Evolutionary conservation across 1,284 basidiomycete genomes (phyloP).

Genomic region (Polyporus tsugae): DNA sequence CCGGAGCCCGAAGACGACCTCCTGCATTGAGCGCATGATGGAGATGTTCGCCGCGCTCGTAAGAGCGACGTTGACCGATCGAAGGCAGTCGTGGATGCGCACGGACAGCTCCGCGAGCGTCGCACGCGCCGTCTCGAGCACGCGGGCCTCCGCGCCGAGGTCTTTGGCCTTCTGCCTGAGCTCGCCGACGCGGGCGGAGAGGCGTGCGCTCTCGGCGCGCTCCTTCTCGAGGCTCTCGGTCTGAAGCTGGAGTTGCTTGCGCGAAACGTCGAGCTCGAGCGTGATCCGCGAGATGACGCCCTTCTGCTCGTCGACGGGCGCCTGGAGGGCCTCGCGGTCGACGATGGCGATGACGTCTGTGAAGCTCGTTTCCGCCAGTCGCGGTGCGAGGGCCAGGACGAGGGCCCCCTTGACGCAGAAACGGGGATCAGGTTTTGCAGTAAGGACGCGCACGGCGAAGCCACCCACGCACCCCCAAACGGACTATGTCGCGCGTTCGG

Average conservation of each 20-base stretch:
- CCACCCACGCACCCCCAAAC: slow-evolving; percentile 5
- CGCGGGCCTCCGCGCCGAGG: slow-evolving; percentile 9
- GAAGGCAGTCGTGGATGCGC: slow-evolving; percentile 24
- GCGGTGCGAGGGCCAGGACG: not conserved
- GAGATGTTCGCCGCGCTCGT: slow-evolving; percentile 21
- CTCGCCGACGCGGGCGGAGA: slow-evolving; percentile 5
- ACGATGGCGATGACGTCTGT: slow-evolving; percentile 2
- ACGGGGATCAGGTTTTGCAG: too few species aligned
- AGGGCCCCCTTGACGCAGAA: not conserved
- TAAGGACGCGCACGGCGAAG: too few species aligned
- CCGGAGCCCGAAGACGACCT: slow-evolving; percentile 15
- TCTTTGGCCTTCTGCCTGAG: not conserved
- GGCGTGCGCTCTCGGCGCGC: slow-evolving; percentile 3
- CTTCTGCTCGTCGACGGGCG: slow-evolving; percentile 7
- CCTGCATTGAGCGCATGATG: slow-evolving; percentile 18
- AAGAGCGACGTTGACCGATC: slow-evolving; percentile 17
- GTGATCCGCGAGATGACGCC: not conserved
- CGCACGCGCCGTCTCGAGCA: slow-evolving; percentile 12
- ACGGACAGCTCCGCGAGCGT: slow-evolving; percentile 19
- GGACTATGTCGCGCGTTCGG: slow-evolving; percentile 6
- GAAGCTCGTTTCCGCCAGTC: not conserved
- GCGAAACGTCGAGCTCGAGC: slow-evolving; percentile 15
- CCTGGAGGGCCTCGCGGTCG: slow-evolving; percentile 8
- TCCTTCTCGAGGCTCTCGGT: slow-evolving; percentile 12
- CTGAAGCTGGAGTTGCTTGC: slow-evolving; percentile 11